These are phyloP conservation scores for Teratosphaeriaceae sp. DNA, from an alignment of 2,329 filamentous ascomycete species.

Conservation along the genomic window DNA sequence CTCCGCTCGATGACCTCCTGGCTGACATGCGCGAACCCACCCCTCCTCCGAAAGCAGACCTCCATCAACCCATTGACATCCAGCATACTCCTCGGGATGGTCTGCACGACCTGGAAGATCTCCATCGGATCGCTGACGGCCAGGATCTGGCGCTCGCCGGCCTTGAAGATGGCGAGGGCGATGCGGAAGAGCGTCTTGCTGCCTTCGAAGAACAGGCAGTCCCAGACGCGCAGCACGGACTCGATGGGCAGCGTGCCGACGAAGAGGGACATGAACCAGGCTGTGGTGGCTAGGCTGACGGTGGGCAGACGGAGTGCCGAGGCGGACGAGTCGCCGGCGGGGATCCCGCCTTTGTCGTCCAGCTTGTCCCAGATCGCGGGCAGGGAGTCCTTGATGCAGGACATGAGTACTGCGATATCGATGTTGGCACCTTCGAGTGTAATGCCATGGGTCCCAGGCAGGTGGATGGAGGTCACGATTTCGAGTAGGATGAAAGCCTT, in stretches of 20 bases:
- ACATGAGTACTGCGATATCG: slow-evolving; percentile 90
- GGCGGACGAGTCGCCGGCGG: slow-evolving; percentile 35
- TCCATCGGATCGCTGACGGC: slow-evolving; percentile 82
- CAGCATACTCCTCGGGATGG: slow-evolving; percentile 70
- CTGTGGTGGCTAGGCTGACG: slow-evolving; percentile 85
- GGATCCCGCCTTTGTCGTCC: slow-evolving; percentile 59
- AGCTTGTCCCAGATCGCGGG: slow-evolving; percentile 84
- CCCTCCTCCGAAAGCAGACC: slow-evolving; percentile 60
- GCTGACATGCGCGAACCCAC: slow-evolving; percentile 73
- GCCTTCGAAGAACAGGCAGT: slow-evolving; percentile 92
- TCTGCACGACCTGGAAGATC: slow-evolving; percentile 90
- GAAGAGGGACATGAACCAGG: slow-evolving; percentile 98
- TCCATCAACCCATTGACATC: slow-evolving; percentile 80
- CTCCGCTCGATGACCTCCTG: slow-evolving; percentile 75
- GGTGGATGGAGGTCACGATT: slow-evolving; percentile 79
- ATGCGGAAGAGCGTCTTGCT: slow-evolving; percentile 91
- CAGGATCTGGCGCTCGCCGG: slow-evolving; percentile 73
- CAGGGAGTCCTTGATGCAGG: slow-evolving; percentile 71
- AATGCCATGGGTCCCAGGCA: slow-evolving; percentile 87
- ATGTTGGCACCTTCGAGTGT: slow-evolving; percentile 89
- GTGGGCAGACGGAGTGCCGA: slow-evolving; percentile 61
- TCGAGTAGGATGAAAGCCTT: slow-evolving; percentile 90
- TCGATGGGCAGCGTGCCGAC: slow-evolving; percentile 90
- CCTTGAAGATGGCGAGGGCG: slow-evolving; percentile 84
- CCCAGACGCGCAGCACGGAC: slow-evolving; percentile 87